These are phyloP conservation scores for Zygosaccharomyces gambellarensis DNA, from an alignment of 805 yeast genomes.

Conservation along the genomic window DNA sequence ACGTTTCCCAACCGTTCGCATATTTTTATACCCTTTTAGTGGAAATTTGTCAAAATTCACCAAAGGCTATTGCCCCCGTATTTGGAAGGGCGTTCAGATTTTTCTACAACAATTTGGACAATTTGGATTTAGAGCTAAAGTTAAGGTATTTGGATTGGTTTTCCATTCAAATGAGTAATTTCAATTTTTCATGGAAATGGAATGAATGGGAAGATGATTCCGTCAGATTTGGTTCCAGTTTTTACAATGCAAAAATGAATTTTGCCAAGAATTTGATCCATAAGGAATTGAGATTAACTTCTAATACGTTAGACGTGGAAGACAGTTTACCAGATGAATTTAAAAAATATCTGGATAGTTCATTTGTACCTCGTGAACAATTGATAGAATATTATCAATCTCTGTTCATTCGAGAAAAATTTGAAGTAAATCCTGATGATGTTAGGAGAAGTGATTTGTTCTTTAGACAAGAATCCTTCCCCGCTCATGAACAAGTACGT, in stretches of 20 bases:
- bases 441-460: conserved; percentile 37
- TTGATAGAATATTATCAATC: conserved; percentile 37
- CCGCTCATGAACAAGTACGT: conserved; percentile 36
- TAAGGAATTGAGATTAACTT: conserved; percentile 81
- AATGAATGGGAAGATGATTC: conserved; percentile 79
- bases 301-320: conserved; percentile 56
- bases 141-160: conserved; percentile 83
- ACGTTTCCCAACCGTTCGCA: conserved; percentile 57
- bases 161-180: conserved; percentile 86
- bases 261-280: conserved; percentile 74
- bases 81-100: conserved; percentile 88
- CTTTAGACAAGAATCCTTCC: conserved; percentile 37
- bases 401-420: conserved; percentile 19
- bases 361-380: conserved; percentile 36
- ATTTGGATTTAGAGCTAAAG: conserved; percentile 71
- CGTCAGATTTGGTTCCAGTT: conserved; percentile 38
- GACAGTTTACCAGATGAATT: conserved; percentile 66
- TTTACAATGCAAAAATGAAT: conserved; percentile 65
- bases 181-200: conserved; percentile 98
- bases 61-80: conserved; percentile 84
- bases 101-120: conserved; percentile 61
- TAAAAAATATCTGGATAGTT: conserved; percentile 42
- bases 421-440: conserved; percentile 27
- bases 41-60: conserved; percentile 79
- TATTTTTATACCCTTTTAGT: conserved; percentile 82